Base-by-base conservation (phyloP, 78 protist genomes). In the Protostelium mycophagum region DNA sequence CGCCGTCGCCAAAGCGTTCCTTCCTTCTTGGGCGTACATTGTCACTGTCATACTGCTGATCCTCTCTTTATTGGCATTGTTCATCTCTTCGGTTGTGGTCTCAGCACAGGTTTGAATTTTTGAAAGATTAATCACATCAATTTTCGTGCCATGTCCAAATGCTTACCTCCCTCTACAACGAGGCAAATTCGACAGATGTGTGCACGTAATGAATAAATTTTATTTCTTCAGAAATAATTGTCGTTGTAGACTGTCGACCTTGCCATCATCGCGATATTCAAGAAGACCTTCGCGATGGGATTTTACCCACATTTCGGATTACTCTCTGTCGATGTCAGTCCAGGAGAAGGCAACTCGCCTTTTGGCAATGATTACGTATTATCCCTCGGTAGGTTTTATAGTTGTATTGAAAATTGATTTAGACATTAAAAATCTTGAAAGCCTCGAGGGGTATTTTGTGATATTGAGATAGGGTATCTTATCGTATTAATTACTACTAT, bases 201-300 rank as follows among this genome's bases (percentile, higher is more conserved):
- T n/a, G n/a, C n/a, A n/a, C n/a, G n/a, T n/a, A n/a, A n/a, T n/a
- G n/a, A n/a, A n/a, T n/a, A n/a, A n/a, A n/a, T n/a, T n/a, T n/a
- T n/a, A n/a, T n/a, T n/a, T n/a, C n/a, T n/a, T n/a, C n/a, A n/a
- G n/a, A n/a, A n/a, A n/a, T n/a, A n/a, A n/a, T n/a, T n/a, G n/a
- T n/a, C n/a, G n/a, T n/a, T n/a, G n/a, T n/a, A n/a, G 37, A 88
- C 90, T 28, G 83, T 39, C 86, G 90, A 88, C 86, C 23, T 31
- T 5, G 34, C 85, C 73, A 28, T 88, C 35, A 88, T 88, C 37
- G 85, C 1, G 1, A 1, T 88, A 1, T 88, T 88, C 31, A 86
- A 23, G 28, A 38, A 88, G 90, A 35, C 88, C 37, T 88, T 83
- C 83, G 90, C 86, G 36, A 5, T 88, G 0, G 39, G 83, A 51